phyloP scores from a whole-genome alignment of 2,329 filamentous ascomycete species.

The Trichoderma atroviride region DNA sequence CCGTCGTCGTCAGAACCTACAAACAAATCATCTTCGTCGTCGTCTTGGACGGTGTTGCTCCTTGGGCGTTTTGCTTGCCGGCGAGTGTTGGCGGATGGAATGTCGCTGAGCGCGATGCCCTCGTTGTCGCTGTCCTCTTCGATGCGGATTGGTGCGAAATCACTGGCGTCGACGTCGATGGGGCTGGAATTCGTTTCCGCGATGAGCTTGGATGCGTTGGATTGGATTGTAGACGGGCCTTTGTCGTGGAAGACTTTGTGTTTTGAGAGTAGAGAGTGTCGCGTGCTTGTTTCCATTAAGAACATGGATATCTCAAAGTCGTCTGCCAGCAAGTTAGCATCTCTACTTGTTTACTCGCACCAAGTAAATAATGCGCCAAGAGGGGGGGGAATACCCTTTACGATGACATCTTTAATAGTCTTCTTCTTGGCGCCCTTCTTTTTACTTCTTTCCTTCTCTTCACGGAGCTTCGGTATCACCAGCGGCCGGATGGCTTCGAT shows the following conservation, averaged over 20 bases:
- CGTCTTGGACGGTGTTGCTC: conserved; percentile 26
- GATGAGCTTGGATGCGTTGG: conserved; percentile 66
- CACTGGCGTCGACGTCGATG: conserved; percentile 53
- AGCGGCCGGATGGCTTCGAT: conserved; percentile 83
- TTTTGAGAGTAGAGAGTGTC: conserved; percentile 85
- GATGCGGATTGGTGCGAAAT: conserved; percentile 43
- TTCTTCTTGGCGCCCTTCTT: conserved; percentile 73
- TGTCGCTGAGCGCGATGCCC: conserved; percentile 39
- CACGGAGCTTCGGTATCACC: conserved; percentile 86
- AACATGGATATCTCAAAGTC: conserved; percentile 97
- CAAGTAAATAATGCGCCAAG: not conserved
- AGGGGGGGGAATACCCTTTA: conserved; percentile 61
- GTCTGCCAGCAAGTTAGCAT: conserved; percentile 56
- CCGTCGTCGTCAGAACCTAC: conserved; percentile 39
- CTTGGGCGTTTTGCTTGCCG: conserved; percentile 39
- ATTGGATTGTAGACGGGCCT: conserved; percentile 55
- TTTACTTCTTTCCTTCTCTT: conserved; percentile 69
- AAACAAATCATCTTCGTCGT: conserved; percentile 34
- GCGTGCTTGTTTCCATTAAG: conserved; percentile 79
- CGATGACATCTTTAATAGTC: conserved; percentile 83
- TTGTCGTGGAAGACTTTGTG: conserved; percentile 74
- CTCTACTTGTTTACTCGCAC: not conserved
- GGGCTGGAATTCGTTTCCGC: conserved; percentile 57
- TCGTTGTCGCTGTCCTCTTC: conserved; percentile 54
- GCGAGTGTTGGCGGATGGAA: conserved; percentile 35